phyloP scores from a whole-genome alignment of 1,139 yeast genomes.

The Zhuliangozyma blackwelliae region DNA sequence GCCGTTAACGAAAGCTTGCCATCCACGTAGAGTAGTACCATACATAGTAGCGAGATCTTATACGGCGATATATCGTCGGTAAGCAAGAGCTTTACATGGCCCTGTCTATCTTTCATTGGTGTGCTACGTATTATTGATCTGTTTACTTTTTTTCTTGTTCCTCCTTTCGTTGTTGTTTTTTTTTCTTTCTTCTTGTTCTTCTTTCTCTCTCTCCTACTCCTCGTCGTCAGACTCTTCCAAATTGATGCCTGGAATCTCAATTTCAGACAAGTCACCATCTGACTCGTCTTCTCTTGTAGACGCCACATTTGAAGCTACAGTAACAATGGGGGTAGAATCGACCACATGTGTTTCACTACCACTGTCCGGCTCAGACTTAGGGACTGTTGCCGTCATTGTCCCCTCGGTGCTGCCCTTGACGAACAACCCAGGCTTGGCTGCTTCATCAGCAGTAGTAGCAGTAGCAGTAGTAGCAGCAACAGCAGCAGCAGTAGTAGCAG shows the following conservation, averaged over 20 bases:
- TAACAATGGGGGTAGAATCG: no score
- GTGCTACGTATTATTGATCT: neutral
- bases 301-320: no score
- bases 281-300: neutral
- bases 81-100: constrained; percentile 7
- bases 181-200: neutral
- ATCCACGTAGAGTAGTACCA: constrained; percentile 19
- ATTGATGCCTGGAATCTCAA: constrained; percentile 11
- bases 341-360: no score
- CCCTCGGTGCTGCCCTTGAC: no score
- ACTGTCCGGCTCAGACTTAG: no score
- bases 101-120: constrained; percentile 1
- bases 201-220: constrained; percentile 1
- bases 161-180: neutral
- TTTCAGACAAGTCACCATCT: constrained; percentile 2
- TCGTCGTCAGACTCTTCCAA: constrained; percentile 20
- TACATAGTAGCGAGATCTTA: constrained; percentile 20
- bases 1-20: constrained; percentile 1
- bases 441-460: no score
- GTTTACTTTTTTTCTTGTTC: neutral
- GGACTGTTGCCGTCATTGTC: no score
- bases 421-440: no score
- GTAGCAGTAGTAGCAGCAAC: no score
- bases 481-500: no score
- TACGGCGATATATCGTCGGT: constrained; percentile 15